Base-by-base conservation (phyloP, 1,139 yeast species). In the Yamadazyma trypodendri region DNA sequence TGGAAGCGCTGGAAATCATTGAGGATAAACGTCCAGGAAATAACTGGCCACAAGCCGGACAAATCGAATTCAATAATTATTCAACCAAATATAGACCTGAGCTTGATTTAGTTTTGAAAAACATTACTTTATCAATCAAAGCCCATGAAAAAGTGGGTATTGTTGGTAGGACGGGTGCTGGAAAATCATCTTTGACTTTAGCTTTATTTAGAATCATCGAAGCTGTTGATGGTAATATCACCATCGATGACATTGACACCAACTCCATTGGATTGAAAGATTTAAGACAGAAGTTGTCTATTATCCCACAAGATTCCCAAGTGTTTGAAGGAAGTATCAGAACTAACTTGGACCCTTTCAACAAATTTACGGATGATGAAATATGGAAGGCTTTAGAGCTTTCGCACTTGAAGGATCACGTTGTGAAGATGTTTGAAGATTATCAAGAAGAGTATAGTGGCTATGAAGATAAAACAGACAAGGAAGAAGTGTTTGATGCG, bases 151-250 rank as follows among this genome's bases (percentile, higher is more conserved):
- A 92, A 60, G 72, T 92, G 51, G 98, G 98, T 47, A 88, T 92
- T 63, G 97, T 90, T 42, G 95, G 95, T 34, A 76, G 97, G 56
- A 90, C 98, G 0, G 98, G 98, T 47, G 97, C 97, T 3, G 98
- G 98, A 41, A 92, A 92, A 61, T 85, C 96, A 0, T 86, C 96
- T 1, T 72, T 92, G 53, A 89, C 97, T 0, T 65, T 92, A 49
- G 95, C 97, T 0, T 66, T 92, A 33, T 90, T 90, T 72, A 73
- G 98, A 56, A 81, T 92, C 35, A 88, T 92, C 53, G 97, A 92
- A 60, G 83, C 94, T 4, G 51, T 46, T 4, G 65, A 58, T 2
- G 98, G 98, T 29, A 60, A 73, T 41, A 88, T 92, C 44, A 64
- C 66, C 15, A 85, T 92, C 49, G 97, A 92, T 61, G 75, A 70